Percentiles rank a stretch among this genome's conserved stretches.
Conservation (phyloP, 164 flowering plant species). For the Berberis vulgaris region DNA sequence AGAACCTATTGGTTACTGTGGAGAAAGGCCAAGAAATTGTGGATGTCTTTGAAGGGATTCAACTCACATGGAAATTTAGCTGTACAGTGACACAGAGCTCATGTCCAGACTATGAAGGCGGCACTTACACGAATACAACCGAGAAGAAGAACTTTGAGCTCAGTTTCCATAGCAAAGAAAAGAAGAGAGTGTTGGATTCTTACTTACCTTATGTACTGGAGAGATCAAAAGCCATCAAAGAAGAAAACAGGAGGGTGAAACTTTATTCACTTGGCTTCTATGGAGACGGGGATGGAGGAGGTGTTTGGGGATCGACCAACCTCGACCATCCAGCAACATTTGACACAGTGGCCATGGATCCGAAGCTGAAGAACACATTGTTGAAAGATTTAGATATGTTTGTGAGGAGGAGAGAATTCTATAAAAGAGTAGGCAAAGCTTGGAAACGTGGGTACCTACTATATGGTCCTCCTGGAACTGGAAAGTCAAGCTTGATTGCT, state of each 20-base stretch:
- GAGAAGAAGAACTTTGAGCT: slow-evolving; percentile 24
- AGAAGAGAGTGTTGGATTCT: slow-evolving; percentile 16
- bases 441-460: slow-evolving; percentile 65
- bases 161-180: slow-evolving; percentile 27
- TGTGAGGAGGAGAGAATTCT: slow-evolving; percentile 34
- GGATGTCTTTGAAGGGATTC: not conserved
- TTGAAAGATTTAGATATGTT: slow-evolving; percentile 51
- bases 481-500: slow-evolving; percentile 67
- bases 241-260: slow-evolving; percentile 21
- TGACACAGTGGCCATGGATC: slow-evolving; percentile 54
- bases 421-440: slow-evolving; percentile 49
- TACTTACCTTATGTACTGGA: slow-evolving; percentile 28
- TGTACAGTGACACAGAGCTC: not conserved
- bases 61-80: not conserved
- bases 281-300: not conserved
- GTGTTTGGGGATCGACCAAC: not conserved
- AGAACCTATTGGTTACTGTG: slow-evolving; percentile 14
- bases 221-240: slow-evolving; percentile 16
- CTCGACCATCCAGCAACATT: slow-evolving; percentile 52
- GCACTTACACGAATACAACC: too few species aligned
- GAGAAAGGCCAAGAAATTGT: slow-evolving; percentile 10
- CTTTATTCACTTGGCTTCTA: slow-evolving; percentile 15
- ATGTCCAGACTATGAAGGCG: too few species aligned
- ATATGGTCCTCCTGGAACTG: slow-evolving; percentile 63
- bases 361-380: slow-evolving; percentile 25